Base-by-base conservation (phyloP, 306 rosid genomes). In the Malus sylvestris region DNA sequence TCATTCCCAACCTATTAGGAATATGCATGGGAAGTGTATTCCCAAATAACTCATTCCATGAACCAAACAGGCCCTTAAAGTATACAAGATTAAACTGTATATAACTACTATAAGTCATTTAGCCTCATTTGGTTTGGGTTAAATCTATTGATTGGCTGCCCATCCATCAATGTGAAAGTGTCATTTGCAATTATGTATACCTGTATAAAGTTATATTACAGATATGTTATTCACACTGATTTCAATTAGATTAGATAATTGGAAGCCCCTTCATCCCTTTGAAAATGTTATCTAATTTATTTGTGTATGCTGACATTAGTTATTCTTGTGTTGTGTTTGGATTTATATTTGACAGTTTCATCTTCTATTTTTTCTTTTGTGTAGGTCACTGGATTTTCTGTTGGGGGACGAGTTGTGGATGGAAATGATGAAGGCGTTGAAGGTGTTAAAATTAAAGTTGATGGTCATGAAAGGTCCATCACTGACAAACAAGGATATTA, bases 341-440 rank as follows among this genome's bases (percentile, higher is more conserved):
- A n/a, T 71, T 77, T 65, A 72, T 68, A 74, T 62, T 79, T 62
- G 76, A 19, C 58, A 73, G 45, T 57, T 51, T 71, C 46, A 61
- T 55, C 40, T 77, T 75, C 64, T 72, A 70, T 69, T 0, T 33
- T 33, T 33, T 33, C 0, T 33, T 5, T 33, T 33, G 84, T 57
- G 38, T 75, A 95, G 99, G 98, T 95, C 67, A 95, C 99, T 81
- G 99, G 99, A 77, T 95, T 95, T 87, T 95, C 99, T 83, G 86
- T 95, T 70, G 99, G 99, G 61, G 99, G 99, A 57, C 90, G 96
- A 61, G 99, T 91, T 40, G 85, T 95, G 78, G 97, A 92, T 86
- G 99, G 96, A 77, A 89, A 92, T 78, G 83, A 81, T 61, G 67
- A 86, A 71, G 99, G 99, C 70, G 93, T 95, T 71, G 96, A 89